A percentile compares a stretch with the other conserved stretches of the same genome.
Conservation (phyloP, 192 early-diverging fungal species). For the Gaertneriomyces semiglobifer region DNA sequence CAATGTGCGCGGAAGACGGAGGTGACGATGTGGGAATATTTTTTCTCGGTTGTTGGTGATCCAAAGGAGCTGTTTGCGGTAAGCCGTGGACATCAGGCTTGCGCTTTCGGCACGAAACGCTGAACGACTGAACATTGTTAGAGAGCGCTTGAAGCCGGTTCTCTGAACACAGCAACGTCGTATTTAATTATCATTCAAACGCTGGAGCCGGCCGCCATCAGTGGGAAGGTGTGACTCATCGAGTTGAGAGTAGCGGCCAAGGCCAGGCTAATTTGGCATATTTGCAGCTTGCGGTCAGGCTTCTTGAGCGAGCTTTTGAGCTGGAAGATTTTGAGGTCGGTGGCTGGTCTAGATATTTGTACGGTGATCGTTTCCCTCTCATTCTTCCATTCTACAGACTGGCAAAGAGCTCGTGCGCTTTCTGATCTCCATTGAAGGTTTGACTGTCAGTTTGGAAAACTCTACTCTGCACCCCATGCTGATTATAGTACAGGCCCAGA, state of each 20-base stretch:
- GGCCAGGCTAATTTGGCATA: conserved; percentile 2
- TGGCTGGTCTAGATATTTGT: conserved; percentile 5
- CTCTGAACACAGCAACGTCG: conserved; percentile 82
- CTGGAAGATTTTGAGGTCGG: conserved; percentile 74
- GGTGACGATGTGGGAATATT: conserved; percentile 80
- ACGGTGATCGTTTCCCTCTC: background rate
- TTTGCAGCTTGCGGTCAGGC: conserved; percentile 50
- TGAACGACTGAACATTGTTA: conserved; percentile 20
- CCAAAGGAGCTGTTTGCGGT: conserved; percentile 81
- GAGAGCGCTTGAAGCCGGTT: conserved; percentile 65
- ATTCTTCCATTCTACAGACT: conserved; percentile 32
- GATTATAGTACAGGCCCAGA: conserved; percentile 8
- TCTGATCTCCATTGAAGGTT: conserved; percentile 73
- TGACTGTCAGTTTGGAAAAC: background rate
- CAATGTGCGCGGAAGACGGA: conserved; percentile 97
- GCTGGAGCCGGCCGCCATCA: conserved; percentile 67
- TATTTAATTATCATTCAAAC: conserved; percentile 92
- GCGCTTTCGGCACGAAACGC: background rate
- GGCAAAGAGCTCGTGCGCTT: conserved; percentile 77
- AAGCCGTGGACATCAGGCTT: conserved; percentile 11
- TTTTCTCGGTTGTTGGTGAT: conserved; percentile 84
- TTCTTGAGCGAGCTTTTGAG: conserved; percentile 71
- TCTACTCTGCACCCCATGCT: background rate
- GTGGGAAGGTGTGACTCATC: conserved; percentile 49
- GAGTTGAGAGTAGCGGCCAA: conserved; percentile 1